Evolutionary conservation across 23 red algal species (phyloP).

Genomic region (Agarophyton chilense): DNA sequence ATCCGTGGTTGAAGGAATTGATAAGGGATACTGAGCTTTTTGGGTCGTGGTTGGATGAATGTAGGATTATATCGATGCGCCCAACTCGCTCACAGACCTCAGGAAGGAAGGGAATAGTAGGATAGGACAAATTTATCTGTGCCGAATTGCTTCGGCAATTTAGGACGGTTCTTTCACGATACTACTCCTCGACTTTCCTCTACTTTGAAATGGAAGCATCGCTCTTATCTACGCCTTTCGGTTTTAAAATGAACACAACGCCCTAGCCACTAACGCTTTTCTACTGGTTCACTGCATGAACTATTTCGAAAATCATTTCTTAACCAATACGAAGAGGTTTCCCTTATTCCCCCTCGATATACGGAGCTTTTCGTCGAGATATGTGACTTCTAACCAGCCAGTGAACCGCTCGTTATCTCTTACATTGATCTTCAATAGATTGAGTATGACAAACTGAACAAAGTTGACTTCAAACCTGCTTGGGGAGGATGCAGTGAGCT

Average conservation of each 20-base stretch:
- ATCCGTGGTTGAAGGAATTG: conserved; percentile 68
- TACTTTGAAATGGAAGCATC: not conserved
- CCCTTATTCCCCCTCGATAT: conserved; percentile 82
- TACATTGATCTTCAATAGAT: conserved; percentile 71
- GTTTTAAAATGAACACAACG: not conserved
- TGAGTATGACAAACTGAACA: conserved; percentile 59
- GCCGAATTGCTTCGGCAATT: not conserved
- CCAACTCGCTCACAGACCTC: not conserved
- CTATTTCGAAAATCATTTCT: not conserved
- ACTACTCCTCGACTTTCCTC: not conserved
- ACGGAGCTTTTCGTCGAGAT: conserved; percentile 83
- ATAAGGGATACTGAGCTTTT: conserved; percentile 45
- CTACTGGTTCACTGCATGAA: no score
- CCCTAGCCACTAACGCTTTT: not conserved
- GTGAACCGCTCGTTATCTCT: conserved; percentile 55
- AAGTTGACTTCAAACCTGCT: conserved; percentile 85
- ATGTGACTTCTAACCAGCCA: conserved; percentile 87
- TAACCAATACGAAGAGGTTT: conserved; percentile 89
- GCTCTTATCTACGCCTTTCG: not conserved
- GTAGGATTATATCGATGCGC: conserved; percentile 58
- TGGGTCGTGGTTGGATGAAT: conserved; percentile 73
- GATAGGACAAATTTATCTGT: not conserved
- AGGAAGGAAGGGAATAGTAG: not conserved
- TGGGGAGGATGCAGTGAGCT: conserved; percentile 65
- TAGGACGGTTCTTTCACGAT: not conserved